A percentile compares a stretch with the other conserved stretches of the same genome.
These are phyloP conservation scores for Hyphopichia pseudoburtonii DNA, from an alignment of 1,139 yeast genomes.

Conservation along the genomic window DNA sequence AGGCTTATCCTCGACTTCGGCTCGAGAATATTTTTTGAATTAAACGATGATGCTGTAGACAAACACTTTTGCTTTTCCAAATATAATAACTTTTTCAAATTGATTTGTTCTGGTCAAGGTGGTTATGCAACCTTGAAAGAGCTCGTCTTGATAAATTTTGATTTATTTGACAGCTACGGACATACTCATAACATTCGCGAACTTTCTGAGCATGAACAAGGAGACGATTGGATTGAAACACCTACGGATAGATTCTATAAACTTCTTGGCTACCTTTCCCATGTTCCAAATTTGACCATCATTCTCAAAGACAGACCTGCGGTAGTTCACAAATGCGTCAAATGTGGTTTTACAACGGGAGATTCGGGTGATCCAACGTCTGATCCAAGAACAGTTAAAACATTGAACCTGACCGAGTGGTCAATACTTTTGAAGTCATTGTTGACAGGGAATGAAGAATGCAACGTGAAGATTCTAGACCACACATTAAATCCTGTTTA, in stretches of 20 bases:
- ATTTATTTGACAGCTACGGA: constrained; percentile 27
- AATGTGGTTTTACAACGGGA: constrained; percentile 32
- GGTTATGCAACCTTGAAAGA: constrained; percentile 28
- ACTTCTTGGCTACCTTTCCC: constrained; percentile 26
- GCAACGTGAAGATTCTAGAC: constrained; percentile 21
- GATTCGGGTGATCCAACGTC: constrained; percentile 10
- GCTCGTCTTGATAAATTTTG: constrained; percentile 33
- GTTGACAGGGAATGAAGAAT: constrained; percentile 13
- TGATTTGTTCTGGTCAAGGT: constrained; percentile 42
- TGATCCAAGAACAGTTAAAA: constrained; percentile 14
- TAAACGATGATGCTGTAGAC: constrained; percentile 8
- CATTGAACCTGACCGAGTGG: constrained; percentile 29
- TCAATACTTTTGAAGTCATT: constrained; percentile 27
- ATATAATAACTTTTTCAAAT: constrained; percentile 42
- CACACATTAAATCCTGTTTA: constrained; percentile 6
- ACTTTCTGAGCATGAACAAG: constrained; percentile 11
- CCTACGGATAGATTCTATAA: constrained; percentile 27
- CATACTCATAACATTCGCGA: constrained; percentile 13
- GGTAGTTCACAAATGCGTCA: constrained; percentile 28
- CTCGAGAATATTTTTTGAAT: constrained; percentile 47
- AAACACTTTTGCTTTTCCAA: constrained; percentile 32
- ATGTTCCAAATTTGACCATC: constrained; percentile 26
- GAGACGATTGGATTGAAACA: constrained; percentile 20
- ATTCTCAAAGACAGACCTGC: constrained; percentile 21
- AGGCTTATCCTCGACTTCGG: constrained; percentile 46